These are phyloP conservation scores for Raphidocelis subcapitata DNA, from an alignment of 139 green algal genomes.

Conservation along the genomic window DNA sequence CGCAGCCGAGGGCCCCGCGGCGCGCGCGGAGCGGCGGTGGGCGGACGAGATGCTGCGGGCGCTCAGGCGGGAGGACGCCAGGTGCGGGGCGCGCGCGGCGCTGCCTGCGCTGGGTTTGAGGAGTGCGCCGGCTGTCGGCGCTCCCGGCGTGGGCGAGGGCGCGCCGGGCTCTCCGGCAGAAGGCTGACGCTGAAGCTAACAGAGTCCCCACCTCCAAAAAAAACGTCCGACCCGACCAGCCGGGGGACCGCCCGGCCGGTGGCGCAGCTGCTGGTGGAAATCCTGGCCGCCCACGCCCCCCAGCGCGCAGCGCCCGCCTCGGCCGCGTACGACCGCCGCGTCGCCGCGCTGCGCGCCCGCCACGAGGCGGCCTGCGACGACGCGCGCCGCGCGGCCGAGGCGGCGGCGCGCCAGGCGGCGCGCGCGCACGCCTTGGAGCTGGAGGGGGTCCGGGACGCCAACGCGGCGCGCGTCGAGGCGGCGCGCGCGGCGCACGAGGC, in stretches of 20 bases:
- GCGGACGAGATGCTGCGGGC: constrained; percentile 42
- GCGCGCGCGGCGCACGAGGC: no score
- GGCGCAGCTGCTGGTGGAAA: neutral
- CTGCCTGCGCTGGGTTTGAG: neutral
- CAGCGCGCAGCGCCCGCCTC: constrained; percentile 6
- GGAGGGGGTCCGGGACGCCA: constrained; percentile 10
- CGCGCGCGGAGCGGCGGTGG: constrained; percentile 42
- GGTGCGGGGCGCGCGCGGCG: neutral
- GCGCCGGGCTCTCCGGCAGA: neutral
- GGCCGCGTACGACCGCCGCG: neutral
- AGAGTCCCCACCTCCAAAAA: neutral
- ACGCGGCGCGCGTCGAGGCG: neutral
- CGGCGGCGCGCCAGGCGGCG: constrained; percentile 6
- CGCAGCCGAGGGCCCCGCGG: constrained; percentile 27
- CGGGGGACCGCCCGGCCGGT: neutral
- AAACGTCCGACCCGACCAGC: neutral
- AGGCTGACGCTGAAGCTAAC: neutral
- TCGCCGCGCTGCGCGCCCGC: constrained; percentile 2
- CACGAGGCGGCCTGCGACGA: constrained; percentile 13
- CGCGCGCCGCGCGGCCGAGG: constrained; percentile 2
- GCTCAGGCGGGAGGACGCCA: constrained; percentile 43
- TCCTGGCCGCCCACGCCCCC: constrained; percentile 11
- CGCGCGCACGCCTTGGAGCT: constrained; percentile 7
- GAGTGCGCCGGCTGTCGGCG: neutral
- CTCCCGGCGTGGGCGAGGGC: neutral